Evolutionary conservation across 345 rosid species (phyloP).

Genomic region (Odontarrhena argentea): DNA sequence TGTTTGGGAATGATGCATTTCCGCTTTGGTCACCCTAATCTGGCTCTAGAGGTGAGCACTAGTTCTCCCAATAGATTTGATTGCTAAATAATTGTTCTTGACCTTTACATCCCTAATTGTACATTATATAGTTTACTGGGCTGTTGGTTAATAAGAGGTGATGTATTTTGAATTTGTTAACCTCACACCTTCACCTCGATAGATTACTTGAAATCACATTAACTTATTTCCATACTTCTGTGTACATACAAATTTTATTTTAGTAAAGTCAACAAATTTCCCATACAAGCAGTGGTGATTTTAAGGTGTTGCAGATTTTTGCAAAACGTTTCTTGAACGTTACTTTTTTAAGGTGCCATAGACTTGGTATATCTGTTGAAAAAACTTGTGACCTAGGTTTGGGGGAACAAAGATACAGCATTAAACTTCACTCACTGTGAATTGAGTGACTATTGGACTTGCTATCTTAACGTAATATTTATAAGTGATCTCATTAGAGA

Average conservation of each 20-base stretch:
- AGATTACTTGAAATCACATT: constrained; percentile 6
- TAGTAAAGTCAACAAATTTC: not conserved
- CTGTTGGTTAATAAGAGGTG: constrained; percentile 20
- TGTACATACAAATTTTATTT: constrained; percentile 8
- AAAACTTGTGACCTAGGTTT: constrained; percentile 9
- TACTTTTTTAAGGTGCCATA: not conserved
- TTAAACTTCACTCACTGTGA: constrained; percentile 1
- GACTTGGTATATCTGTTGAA: constrained; percentile 11
- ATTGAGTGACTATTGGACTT: constrained; percentile 13
- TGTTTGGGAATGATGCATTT: constrained; percentile 95
- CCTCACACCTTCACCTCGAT: constrained; percentile 6
- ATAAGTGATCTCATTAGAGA: constrained; percentile 8
- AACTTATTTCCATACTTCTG: constrained; percentile 17
- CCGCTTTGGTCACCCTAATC: constrained; percentile 95
- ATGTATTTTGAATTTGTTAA: constrained; percentile 19
- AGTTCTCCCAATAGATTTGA: constrained; percentile 14
- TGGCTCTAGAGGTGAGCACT: constrained; percentile 79
- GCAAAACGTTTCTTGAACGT: not conserved
- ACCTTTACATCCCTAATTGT: not conserved
- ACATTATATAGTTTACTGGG: constrained; percentile 4
- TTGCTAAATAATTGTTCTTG: constrained; percentile 14
- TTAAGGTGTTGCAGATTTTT: not conserved
- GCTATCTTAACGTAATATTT: constrained; percentile 21
- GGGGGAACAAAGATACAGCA: constrained; percentile 8
- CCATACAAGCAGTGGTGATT: constrained; percentile 4